Evolutionary conservation across 129 eudicot genomes (phyloP).

Genomic region (Sambucus nigra): DNA sequence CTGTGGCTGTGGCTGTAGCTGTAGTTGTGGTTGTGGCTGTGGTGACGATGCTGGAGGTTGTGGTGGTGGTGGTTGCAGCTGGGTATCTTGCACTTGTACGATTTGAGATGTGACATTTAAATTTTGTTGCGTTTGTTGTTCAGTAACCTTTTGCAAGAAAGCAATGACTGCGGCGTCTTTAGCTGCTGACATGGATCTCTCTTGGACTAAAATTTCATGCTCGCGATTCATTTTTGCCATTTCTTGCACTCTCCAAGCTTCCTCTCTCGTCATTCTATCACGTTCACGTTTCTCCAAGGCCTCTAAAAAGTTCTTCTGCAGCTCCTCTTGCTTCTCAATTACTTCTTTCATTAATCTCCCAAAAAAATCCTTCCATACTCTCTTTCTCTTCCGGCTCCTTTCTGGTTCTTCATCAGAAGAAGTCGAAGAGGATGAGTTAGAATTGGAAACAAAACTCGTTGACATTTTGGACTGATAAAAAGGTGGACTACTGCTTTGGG

Average conservation of each 20-base stretch:
- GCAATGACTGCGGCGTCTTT: conserved; percentile 65
- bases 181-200: conserved; percentile 74
- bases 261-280: conserved; percentile 61
- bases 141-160: conserved; percentile 59
- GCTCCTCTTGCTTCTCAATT: conserved; percentile 66
- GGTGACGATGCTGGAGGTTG: conserved; percentile 9
- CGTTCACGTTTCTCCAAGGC: conserved; percentile 67
- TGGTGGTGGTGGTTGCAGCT: conserved; percentile 15
- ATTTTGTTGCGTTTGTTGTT: conserved; percentile 24
- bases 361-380: conserved; percentile 75
- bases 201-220: conserved; percentile 62
- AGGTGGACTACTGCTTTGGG: background rate
- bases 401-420: conserved; percentile 71
- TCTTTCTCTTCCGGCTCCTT: conserved; percentile 43
- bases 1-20: conserved; percentile 2
- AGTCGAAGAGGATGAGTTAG: conserved; percentile 66
- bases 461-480: background rate
- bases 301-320: conserved; percentile 61
- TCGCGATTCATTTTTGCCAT: conserved; percentile 59
- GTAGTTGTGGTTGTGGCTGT: conserved; percentile 3
- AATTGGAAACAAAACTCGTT: conserved; percentile 11
- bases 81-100: background rate
- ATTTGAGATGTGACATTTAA: conserved; percentile 14
- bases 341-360: conserved; percentile 67
- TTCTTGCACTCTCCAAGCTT: conserved; percentile 77